Evolutionary conservation across 2,329 filamentous ascomycete genomes (phyloP).

Genomic region (Mycocentrospora acerina): DNA sequence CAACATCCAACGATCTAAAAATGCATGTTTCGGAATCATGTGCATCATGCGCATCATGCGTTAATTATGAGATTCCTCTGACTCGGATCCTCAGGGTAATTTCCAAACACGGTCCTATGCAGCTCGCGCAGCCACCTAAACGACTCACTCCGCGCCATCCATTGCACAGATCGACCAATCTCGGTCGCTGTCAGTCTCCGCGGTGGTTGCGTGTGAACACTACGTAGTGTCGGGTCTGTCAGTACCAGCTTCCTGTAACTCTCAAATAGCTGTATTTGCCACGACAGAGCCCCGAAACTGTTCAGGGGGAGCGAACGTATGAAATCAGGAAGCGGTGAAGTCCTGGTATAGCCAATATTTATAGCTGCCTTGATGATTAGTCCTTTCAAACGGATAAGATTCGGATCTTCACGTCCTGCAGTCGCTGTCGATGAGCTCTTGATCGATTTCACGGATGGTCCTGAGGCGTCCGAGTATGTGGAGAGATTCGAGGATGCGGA

Average conservation of each 20-base stretch:
- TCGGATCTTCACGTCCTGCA: conserved; percentile 69
- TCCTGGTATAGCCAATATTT: conserved; percentile 75
- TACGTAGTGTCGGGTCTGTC: conserved; percentile 66
- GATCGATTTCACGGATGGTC: conserved; percentile 35
- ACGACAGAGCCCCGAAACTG: conserved; percentile 72
- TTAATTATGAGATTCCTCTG: conserved; percentile 64
- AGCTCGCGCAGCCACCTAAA: conserved; percentile 81
- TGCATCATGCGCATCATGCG: conserved; percentile 33
- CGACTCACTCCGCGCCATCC: conserved; percentile 71
- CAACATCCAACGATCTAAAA: neutral
- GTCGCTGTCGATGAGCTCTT: conserved; percentile 71
- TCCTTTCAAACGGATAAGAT: conserved; percentile 74
- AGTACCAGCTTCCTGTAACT: conserved; percentile 80
- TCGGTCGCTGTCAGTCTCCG: conserved; percentile 70
- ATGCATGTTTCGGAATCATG: neutral
- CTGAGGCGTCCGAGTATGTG: conserved; percentile 67
- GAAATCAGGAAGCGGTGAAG: conserved; percentile 68
- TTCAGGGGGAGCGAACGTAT: conserved; percentile 73
- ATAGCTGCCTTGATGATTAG: conserved; percentile 83
- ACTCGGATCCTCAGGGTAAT: conserved; percentile 76
- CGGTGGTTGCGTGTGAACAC: conserved; percentile 52
- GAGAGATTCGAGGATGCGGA: conserved; percentile 74
- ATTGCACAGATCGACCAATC: conserved; percentile 74
- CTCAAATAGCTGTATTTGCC: conserved; percentile 71
- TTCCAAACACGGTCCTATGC: conserved; percentile 82